Conservation (phyloP, 1,284 basidiomycete genomes). For the Naganishia sp. region DNA sequence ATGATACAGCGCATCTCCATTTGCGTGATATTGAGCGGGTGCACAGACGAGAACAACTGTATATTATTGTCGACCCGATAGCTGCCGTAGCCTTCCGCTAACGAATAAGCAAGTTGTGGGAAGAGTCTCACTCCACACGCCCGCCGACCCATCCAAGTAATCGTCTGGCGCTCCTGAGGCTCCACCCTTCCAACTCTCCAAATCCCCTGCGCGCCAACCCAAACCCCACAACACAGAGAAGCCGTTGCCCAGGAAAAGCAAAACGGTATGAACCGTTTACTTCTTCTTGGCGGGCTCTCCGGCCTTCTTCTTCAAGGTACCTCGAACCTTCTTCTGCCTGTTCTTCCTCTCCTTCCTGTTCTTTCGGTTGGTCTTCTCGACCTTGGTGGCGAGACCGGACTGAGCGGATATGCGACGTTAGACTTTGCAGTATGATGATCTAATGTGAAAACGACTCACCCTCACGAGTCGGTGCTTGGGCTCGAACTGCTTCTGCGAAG, state of each 20-base stretch:
- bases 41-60: slow-evolving; percentile 10
- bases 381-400: slow-evolving; percentile 81
- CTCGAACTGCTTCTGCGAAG: slow-evolving; percentile 93
- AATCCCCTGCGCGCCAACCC: slow-evolving; percentile 1
- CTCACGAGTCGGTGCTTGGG: slow-evolving; percentile 92
- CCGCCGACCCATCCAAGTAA: slow-evolving; percentile 5
- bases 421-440: neutral
- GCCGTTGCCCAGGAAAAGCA: slow-evolving; percentile 9
- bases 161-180: neutral
- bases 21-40: neutral
- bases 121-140: neutral
- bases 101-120: neutral
- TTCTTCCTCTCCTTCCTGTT: slow-evolving; percentile 99
- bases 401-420: slow-evolving; percentile 50
- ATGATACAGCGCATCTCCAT: slow-evolving; percentile 16
- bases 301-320: slow-evolving; percentile 90
- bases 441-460: slow-evolving; percentile 60
- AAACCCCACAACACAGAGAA: slow-evolving; percentile 8
- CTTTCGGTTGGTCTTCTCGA: slow-evolving; percentile 91
- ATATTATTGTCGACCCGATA: slow-evolving; percentile 1
- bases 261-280: slow-evolving; percentile 39
- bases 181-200: neutral
- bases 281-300: slow-evolving; percentile 63
- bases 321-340: slow-evolving; percentile 95
- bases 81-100: neutral